Evolutionary conservation across 2,329 filamentous ascomycete genomes (phyloP), one percentile per base, ranked within the genome.

Genomic region (Colletotrichum noveboracense): DNA sequence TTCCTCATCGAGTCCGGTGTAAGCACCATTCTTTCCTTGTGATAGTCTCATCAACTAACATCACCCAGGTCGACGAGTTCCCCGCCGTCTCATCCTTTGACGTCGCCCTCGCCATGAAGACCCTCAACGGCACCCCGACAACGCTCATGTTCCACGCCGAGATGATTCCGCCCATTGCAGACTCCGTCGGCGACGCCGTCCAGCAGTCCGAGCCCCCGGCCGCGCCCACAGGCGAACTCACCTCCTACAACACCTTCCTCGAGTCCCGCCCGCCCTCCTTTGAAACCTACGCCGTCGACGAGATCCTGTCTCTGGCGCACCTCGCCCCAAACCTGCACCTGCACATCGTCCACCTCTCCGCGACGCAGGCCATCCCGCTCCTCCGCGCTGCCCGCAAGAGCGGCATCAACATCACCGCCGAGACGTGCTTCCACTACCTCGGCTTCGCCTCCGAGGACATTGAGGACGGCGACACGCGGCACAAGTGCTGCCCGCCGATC

Each of bases 71-170:
- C 60, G 95, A 98, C 60, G 97, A 99, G 82, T 99, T 99, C 84
- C 97, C 97, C 0, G 95, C 96, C 30, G 93, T 98, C n/a, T 94
- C 94, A 0, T 90, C 94, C 2, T 84, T 86, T 16, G 97, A 98
- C 83, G 94, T 98, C 74, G 88, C 91, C 2, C 90, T 94, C 52
- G 96, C 94, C 58, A 96, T 99, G 91, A 88, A 88, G 34, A 94
- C 94, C 62, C 91, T 99, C 76, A 94, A 94, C 76, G 92, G 95
- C 79, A 91, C 93, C 70, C 91, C 95, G 21, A 98, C 97, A 3
- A 98, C 96, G 1, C 92, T 98, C 80, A 98, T 99, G 96, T 99
- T 99, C 87, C 97, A 99, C 83, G 97, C 97, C 72, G 97, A 99
- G 85, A 98, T 98, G 96, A 93, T 97, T 14, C 96, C 96, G n/a